Evolutionary conservation across 2,329 filamentous ascomycete species (phyloP).

Genomic region (Lachnellula cervina): DNA sequence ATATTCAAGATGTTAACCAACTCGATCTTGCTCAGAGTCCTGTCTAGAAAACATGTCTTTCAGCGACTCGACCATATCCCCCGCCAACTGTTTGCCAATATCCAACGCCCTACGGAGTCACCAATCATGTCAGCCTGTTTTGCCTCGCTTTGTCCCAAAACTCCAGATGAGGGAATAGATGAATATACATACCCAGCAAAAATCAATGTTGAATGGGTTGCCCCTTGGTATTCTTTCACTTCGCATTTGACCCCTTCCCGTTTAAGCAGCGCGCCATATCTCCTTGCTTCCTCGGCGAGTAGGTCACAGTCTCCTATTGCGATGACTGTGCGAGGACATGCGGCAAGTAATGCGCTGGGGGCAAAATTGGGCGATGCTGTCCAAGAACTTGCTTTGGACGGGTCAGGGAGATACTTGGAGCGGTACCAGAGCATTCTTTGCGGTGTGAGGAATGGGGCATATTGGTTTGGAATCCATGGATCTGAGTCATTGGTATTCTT

Average conservation of each 20-base stretch:
- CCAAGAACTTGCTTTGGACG: constrained; percentile 40
- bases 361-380: constrained; percentile 46
- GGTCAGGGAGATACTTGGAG: constrained; percentile 47
- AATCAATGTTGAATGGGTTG: constrained; percentile 51
- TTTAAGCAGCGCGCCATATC: constrained; percentile 43
- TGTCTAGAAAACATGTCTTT: too few relatives aligned
- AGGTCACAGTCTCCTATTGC: constrained; percentile 51
- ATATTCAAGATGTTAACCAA: too few relatives aligned
- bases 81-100: background rate
- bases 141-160: too few relatives aligned
- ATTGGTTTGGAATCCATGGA: constrained; percentile 46
- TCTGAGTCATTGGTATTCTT: constrained; percentile 15
- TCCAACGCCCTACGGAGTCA: background rate
- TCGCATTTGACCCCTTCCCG: constrained; percentile 42
- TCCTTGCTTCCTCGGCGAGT: constrained; percentile 45
- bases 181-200: constrained; percentile 40
- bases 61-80: background rate
- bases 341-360: constrained; percentile 44
- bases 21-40: too few relatives aligned
- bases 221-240: constrained; percentile 44
- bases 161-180: background rate
- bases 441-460: constrained; percentile 47
- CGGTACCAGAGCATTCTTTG: constrained; percentile 56
- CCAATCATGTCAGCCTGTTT: background rate
- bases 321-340: constrained; percentile 44